phyloP scores from a whole-genome alignment of 352 stramenopile genomes.

The Phytophthora boehmeriae region DNA sequence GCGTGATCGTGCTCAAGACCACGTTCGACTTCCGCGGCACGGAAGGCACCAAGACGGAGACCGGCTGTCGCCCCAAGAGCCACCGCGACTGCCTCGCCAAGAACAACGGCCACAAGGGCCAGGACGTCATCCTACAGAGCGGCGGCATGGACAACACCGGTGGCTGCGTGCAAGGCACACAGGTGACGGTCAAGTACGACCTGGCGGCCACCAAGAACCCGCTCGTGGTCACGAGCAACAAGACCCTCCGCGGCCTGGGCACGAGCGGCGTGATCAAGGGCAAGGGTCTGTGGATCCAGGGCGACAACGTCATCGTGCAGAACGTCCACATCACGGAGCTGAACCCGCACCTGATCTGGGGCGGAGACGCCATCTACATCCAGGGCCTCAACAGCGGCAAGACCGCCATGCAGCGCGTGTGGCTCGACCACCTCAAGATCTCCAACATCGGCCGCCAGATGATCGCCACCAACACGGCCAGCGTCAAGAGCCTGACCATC shows the following conservation, averaged over 20 bases:
- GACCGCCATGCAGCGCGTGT: slow-evolving; percentile 29
- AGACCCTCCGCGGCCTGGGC: slow-evolving; percentile 41
- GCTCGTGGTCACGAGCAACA: slow-evolving; percentile 34
- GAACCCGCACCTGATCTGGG: slow-evolving; percentile 45
- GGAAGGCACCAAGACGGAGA: slow-evolving; percentile 55
- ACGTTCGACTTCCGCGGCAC: slow-evolving; percentile 55
- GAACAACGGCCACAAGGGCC: slow-evolving; percentile 58
- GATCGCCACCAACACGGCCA: slow-evolving; percentile 28
- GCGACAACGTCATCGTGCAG: slow-evolving; percentile 48
- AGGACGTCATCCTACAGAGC: slow-evolving; percentile 62
- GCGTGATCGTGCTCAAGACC: slow-evolving; percentile 58
- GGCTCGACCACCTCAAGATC: slow-evolving; percentile 50
- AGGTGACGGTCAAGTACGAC: slow-evolving; percentile 35
- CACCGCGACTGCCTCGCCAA: slow-evolving; percentile 50
- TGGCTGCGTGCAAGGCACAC: slow-evolving; percentile 36
- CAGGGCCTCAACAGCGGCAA: slow-evolving; percentile 19
- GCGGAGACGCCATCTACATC: slow-evolving; percentile 24
- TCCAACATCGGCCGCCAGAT: slow-evolving; percentile 36
- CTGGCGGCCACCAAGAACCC: slow-evolving; percentile 19
- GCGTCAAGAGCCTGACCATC: slow-evolving; percentile 40
- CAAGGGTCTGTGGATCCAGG: slow-evolving; percentile 37
- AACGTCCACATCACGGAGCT: slow-evolving; percentile 50
- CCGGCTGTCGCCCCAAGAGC: slow-evolving; percentile 45
- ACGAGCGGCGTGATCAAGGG: slow-evolving; percentile 41
- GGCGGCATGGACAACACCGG: slow-evolving; percentile 50